Conservation (phyloP, 179 eudicot genomes). For the Spergularia azorica region DNA sequence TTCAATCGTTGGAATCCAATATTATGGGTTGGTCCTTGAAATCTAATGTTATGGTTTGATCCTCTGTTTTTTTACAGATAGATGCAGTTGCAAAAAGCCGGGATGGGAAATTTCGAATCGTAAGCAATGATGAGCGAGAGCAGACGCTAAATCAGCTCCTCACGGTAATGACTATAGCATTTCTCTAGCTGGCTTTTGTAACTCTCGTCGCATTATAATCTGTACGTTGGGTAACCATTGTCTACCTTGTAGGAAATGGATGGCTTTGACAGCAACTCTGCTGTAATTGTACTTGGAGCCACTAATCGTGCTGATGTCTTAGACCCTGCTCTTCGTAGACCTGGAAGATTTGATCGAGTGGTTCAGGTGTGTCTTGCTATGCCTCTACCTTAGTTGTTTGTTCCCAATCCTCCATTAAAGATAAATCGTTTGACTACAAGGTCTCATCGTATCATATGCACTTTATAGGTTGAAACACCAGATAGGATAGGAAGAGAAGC, state of each 20-base stretch:
- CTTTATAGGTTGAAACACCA: constrained; percentile 79
- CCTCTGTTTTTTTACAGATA: constrained; percentile 54
- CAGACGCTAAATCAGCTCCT: constrained; percentile 94
- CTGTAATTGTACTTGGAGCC: constrained; percentile 97
- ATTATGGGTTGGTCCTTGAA: not conserved
- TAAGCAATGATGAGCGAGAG: constrained; percentile 95
- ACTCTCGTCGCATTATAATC: not conserved
- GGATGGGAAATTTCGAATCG: constrained; percentile 85
- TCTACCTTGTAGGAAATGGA: constrained; percentile 86
- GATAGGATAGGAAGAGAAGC: constrained; percentile 93
- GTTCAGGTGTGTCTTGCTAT: constrained; percentile 57
- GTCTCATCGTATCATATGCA: constrained; percentile 20
- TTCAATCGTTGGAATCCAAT: constrained; percentile 6
- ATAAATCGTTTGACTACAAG: not conserved
- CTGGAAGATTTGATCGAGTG: constrained; percentile 98
- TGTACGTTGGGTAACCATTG: not conserved
- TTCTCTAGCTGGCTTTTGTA: not conserved
- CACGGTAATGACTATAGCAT: constrained; percentile 51
- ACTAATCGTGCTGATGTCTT: constrained; percentile 94
- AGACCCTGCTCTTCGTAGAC: constrained; percentile 96
- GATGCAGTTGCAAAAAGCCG: constrained; percentile 99
- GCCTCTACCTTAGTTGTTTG: not conserved
- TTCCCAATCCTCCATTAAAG: not conserved
- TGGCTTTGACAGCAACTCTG: constrained; percentile 96
- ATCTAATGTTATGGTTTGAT: constrained; percentile 8